Conservation (phyloP, 352 stramenopile genomes). For the Blastocystis sp. region DNA sequence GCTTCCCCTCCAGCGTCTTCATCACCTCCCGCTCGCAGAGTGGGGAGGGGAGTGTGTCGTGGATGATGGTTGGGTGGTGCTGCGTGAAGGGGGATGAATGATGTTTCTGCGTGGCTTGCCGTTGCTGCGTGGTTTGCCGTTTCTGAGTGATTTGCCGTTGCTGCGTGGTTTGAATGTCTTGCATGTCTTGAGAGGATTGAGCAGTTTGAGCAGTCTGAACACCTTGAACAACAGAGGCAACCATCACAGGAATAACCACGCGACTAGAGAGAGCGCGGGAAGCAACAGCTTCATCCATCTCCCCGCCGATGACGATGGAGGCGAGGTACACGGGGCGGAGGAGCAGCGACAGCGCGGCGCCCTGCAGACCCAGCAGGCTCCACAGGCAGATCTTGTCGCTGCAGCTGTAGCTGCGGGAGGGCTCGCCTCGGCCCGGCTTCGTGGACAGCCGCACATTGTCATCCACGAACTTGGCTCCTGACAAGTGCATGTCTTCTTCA, state of each 20-base stretch:
- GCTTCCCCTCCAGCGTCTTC: slow-evolving; percentile 19
- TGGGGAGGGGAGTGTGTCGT: background rate
- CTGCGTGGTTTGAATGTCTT: too few species aligned
- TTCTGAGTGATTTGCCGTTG: too few species aligned
- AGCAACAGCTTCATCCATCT: slow-evolving; percentile 8
- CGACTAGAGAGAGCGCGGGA: background rate
- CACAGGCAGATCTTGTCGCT: slow-evolving; percentile 59
- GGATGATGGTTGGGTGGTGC: background rate
- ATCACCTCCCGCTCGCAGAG: slow-evolving; percentile 49
- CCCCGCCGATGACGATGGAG: slow-evolving; percentile 20
- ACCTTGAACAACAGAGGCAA: too few species aligned
- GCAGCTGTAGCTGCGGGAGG: slow-evolving; percentile 57
- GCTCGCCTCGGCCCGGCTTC: slow-evolving; percentile 54
- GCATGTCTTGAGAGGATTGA: too few species aligned
- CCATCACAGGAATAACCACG: background rate
- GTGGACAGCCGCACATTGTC: slow-evolving; percentile 15
- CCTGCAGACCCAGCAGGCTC: slow-evolving; percentile 36
- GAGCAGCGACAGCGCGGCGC: background rate
- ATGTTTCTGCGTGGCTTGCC: background rate
- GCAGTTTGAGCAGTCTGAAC: background rate
- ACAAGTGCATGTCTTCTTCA: background rate
- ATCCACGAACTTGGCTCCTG: slow-evolving; percentile 19
- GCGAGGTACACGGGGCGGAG: slow-evolving; percentile 14
- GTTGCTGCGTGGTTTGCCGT: too few species aligned
- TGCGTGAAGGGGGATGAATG: background rate